Percentiles rank a stretch among this genome's conserved stretches.
Evolutionary conservation across 345 rosid species (phyloP).

Genomic region (Dovyalis caffra): DNA sequence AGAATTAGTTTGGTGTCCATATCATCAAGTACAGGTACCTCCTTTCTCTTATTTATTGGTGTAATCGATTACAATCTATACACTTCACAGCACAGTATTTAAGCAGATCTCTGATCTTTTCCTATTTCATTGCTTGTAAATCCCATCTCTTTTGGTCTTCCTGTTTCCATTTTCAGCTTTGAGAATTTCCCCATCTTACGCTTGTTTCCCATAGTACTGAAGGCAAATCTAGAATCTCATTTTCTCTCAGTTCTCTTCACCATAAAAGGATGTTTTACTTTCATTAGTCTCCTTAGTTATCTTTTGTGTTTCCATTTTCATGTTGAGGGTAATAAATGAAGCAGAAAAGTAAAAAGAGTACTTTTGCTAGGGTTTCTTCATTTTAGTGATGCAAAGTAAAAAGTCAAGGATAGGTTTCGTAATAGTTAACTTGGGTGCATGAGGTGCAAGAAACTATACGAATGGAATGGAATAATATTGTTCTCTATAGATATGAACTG

Average conservation of each 20-base stretch:
- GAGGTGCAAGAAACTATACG: not conserved
- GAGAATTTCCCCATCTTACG: not conserved
- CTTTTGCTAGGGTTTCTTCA: conserved; percentile 8
- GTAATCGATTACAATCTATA: not conserved
- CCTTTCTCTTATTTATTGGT: not conserved
- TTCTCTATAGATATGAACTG: not conserved
- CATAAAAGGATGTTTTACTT: not conserved
- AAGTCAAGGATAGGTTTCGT: not conserved
- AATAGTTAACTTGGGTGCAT: not conserved
- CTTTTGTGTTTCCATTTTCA: not conserved
- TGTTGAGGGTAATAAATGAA: not conserved
- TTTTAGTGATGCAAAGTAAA: not conserved
- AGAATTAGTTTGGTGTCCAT: not conserved
- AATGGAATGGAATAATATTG: not conserved
- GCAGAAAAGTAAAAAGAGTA: not conserved
- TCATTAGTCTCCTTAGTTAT: not conserved
- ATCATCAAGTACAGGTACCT: not conserved
- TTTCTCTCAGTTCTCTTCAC: not conserved
- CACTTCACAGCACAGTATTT: not conserved
- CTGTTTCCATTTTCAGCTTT: conserved; percentile 20
- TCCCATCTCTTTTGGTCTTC: not conserved
- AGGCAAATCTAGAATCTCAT: not conserved
- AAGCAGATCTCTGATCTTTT: not conserved
- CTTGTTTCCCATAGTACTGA: not conserved
- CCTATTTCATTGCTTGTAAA: conserved; percentile 3